Base-by-base conservation (phyloP, 345 rosid genomes). In the Geranium brycei region DNA sequence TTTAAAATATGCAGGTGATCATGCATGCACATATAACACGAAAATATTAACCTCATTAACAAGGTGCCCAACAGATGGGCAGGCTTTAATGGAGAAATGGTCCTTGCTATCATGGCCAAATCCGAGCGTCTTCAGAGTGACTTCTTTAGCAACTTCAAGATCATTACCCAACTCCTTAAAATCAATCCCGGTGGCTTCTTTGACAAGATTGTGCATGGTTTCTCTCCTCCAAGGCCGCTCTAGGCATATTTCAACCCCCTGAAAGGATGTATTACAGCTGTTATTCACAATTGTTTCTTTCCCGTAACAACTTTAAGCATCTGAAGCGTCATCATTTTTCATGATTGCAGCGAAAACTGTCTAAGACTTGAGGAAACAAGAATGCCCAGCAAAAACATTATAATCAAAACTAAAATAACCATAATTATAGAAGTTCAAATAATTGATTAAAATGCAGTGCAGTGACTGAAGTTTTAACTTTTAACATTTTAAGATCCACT, bases 211-310 rank as follows among this genome's bases (percentile, higher is more conserved):
- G 76, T 89, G 90, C 97, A 92, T 92, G 60, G 88, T 92, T 86
- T 87, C 96, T 69, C 93, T 83, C 80, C 89, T 82, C 99, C 97
- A 92, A 31, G 98, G 98, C 65, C 83, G 78, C 74, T 87, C 89
- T 23, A 89, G 82, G 71, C 78, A 78, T 74, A 92, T 89, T 74
- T 86, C 88, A 14, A 72, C 51, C 59, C 96, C 97, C 99, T 92
- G 78, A 66, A 78, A 62, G 58, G 61, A 71, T 61, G 57, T 62
- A 77, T 69, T 40, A 73, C 59, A 69, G 56, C 59, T 65, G 38
- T 19, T 32, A 66, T 60, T 3, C 35, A 63, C 59, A 68, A 61
- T 62, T 7, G 51, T 30, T 62, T 23, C n/a, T 3, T 23, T 17
- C 61, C 19, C 17, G 18, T 16, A 35, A 17, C 18, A 57, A 16